These are phyloP conservation scores for Globisporangium megalacanthum DNA, from an alignment of 352 stramenopile genomes.

Conservation along the genomic window DNA sequence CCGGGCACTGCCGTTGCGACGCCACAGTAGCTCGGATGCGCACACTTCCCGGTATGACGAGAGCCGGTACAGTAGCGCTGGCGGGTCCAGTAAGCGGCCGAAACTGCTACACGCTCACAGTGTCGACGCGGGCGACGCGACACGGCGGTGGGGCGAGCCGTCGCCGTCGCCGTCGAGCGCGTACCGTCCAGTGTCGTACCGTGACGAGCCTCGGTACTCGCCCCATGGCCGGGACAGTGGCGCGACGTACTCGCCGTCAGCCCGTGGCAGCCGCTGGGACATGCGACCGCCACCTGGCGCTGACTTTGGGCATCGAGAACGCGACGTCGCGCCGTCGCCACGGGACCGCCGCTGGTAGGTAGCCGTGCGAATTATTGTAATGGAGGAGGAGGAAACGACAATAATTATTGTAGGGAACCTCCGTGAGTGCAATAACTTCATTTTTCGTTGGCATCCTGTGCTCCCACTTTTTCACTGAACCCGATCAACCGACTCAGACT, in stretches of 20 bases:
- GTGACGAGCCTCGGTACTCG: not conserved
- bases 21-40: constrained; percentile 35
- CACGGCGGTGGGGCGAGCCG: constrained; percentile 9
- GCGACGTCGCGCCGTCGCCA: not conserved
- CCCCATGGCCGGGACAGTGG: constrained; percentile 10
- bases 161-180: constrained; percentile 22
- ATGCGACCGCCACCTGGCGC: constrained; percentile 1
- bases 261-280: constrained; percentile 7
- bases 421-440: too few species aligned
- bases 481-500: not conserved
- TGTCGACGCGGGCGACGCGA: constrained; percentile 30
- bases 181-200: not conserved
- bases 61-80: constrained; percentile 14
- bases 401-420: not conserved
- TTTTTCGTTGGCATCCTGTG: too few species aligned
- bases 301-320: not conserved
- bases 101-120: constrained; percentile 66
- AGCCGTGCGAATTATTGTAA: too few species aligned
- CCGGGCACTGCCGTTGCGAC: constrained; percentile 23
- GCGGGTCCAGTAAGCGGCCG: constrained; percentile 36
- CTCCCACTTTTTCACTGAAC: too few species aligned
- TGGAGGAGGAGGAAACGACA: not conserved
- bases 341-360: constrained; percentile 8
- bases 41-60: constrained; percentile 7
- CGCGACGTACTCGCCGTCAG: not conserved